These are phyloP conservation scores for Globisporangium nodosum DNA, from an alignment of 352 stramenopile species.

Conservation along the genomic window DNA sequence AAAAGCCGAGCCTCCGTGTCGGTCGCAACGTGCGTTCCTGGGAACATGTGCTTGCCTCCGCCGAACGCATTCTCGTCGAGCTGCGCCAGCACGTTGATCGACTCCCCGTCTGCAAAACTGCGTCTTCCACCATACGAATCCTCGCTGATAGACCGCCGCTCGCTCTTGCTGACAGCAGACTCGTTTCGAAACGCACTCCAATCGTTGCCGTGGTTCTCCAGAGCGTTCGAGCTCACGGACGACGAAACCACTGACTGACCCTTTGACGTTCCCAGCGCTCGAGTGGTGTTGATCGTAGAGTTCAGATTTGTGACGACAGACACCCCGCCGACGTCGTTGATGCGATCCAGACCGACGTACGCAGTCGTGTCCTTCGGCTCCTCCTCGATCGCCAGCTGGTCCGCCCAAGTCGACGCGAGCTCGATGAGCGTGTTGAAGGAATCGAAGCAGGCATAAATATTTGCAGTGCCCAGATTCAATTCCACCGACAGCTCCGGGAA, in stretches of 20 bases:
- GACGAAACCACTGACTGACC: slow-evolving; percentile 1
- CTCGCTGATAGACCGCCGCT: slow-evolving; percentile 14
- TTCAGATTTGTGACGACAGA: slow-evolving; percentile 75
- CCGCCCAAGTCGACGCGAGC: slow-evolving; percentile 57
- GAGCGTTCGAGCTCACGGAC: neutral
- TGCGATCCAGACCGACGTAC: slow-evolving; percentile 70
- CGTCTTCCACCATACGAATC: slow-evolving; percentile 9
- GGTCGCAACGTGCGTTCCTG: slow-evolving; percentile 47
- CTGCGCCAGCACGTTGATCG: slow-evolving; percentile 59
- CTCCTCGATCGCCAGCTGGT: slow-evolving; percentile 62
- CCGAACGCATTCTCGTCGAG: slow-evolving; percentile 82
- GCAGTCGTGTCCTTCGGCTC: slow-evolving; percentile 64
- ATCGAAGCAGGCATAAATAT: slow-evolving; percentile 88
- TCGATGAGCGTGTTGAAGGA: slow-evolving; percentile 86
- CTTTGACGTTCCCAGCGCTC: slow-evolving; percentile 17
- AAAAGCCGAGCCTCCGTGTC: slow-evolving; percentile 82
- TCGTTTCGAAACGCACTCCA: slow-evolving; percentile 1
- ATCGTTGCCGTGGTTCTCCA: slow-evolving; percentile 2
- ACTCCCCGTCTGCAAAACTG: slow-evolving; percentile 1
- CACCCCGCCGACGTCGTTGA: slow-evolving; percentile 45
- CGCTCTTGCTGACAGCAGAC: neutral
- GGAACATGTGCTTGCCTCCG: slow-evolving; percentile 57
- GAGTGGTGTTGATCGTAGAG: slow-evolving; percentile 22
- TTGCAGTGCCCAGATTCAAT: slow-evolving; percentile 75
- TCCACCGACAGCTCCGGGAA: slow-evolving; percentile 77